phyloP scores from a whole-genome alignment of 805 yeast genomes.

The Barnettozyma botsteinii region DNA sequence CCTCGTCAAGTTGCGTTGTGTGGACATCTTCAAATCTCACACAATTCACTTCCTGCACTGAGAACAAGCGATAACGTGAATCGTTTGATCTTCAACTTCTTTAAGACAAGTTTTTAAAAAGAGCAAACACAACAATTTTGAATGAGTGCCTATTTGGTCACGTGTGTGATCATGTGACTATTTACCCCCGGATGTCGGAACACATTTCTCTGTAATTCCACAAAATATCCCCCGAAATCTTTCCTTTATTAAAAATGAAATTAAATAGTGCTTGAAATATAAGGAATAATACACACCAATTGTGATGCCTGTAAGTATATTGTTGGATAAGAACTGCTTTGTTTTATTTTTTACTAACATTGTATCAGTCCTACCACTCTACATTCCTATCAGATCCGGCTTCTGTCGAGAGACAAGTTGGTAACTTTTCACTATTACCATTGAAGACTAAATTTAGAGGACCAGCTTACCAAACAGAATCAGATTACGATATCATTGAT shows the following conservation, averaged over 20 bases:
- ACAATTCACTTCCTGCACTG: neutral
- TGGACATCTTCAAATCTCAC: constrained; percentile 3
- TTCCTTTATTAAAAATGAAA: neutral
- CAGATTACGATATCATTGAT: constrained; percentile 86
- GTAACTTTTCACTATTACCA: constrained; percentile 80
- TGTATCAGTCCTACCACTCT: constrained; percentile 62
- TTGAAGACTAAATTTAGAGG: constrained; percentile 81
- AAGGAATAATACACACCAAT: no score
- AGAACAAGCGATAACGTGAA: no score
- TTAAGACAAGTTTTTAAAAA: neutral
- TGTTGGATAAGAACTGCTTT: neutral
- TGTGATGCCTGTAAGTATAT: constrained; percentile 13
- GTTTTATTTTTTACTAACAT: neutral
- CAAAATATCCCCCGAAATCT: constrained; percentile 8
- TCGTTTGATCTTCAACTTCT: no score
- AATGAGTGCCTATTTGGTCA: neutral
- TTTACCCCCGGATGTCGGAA: constrained; percentile 3
- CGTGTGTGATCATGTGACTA: no score
- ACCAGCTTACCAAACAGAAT: constrained; percentile 75
- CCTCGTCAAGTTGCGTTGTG: constrained; percentile 16
- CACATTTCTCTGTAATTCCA: neutral
- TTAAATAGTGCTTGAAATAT: neutral
- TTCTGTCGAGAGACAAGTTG: constrained; percentile 57
- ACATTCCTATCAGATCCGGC: constrained; percentile 62
- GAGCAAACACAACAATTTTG: constrained; percentile 5